These are phyloP conservation scores for Pseudocercospora crystallina DNA, from an alignment of 2,329 filamentous ascomycete genomes.

Conservation along the genomic window DNA sequence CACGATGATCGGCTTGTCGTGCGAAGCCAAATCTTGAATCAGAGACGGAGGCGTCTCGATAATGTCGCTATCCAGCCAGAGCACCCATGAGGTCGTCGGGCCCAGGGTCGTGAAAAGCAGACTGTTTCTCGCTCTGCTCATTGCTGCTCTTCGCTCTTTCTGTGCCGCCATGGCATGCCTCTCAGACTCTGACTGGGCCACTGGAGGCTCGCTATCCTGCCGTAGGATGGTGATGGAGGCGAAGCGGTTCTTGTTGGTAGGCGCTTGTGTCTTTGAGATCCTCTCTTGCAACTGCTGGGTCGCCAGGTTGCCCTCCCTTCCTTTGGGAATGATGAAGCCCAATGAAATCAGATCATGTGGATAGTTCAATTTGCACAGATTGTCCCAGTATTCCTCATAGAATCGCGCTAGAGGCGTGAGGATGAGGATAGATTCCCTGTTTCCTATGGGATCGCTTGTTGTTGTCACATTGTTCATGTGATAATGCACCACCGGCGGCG, in stretches of 20 bases:
- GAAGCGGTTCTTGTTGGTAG: slow-evolving; percentile 78
- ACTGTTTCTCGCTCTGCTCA: slow-evolving; percentile 92
- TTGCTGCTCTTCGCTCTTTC: slow-evolving; percentile 78
- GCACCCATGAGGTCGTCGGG: slow-evolving; percentile 87
- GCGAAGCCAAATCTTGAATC: slow-evolving; percentile 85
- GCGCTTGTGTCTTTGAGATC: slow-evolving; percentile 81
- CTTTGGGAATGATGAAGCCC: slow-evolving; percentile 95
- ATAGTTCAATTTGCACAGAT: slow-evolving; percentile 78
- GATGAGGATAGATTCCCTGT: slow-evolving; percentile 83
- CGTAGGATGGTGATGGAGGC: slow-evolving; percentile 90
- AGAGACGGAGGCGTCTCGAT: slow-evolving; percentile 80
- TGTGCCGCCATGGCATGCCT: slow-evolving; percentile 91
- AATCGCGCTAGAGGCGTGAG: slow-evolving; percentile 91
- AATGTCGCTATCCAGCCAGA: slow-evolving; percentile 93
- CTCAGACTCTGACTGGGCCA: slow-evolving; percentile 80
- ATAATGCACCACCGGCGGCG: slow-evolving; percentile 88
- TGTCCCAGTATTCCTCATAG: slow-evolving; percentile 95
- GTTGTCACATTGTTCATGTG: slow-evolving; percentile 93
- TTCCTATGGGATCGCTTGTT: slow-evolving; percentile 70
- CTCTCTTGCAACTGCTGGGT: slow-evolving; percentile 79
- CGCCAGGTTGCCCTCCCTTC: slow-evolving; percentile 84
- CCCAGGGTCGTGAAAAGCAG: slow-evolving; percentile 93
- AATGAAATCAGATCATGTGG: slow-evolving; percentile 93
- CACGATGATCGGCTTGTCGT: slow-evolving; percentile 87
- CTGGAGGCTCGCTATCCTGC: slow-evolving; percentile 86